These are phyloP conservation scores for Flammula alnicola DNA, from an alignment of 1,284 basidiomycete species.

Conservation along the genomic window DNA sequence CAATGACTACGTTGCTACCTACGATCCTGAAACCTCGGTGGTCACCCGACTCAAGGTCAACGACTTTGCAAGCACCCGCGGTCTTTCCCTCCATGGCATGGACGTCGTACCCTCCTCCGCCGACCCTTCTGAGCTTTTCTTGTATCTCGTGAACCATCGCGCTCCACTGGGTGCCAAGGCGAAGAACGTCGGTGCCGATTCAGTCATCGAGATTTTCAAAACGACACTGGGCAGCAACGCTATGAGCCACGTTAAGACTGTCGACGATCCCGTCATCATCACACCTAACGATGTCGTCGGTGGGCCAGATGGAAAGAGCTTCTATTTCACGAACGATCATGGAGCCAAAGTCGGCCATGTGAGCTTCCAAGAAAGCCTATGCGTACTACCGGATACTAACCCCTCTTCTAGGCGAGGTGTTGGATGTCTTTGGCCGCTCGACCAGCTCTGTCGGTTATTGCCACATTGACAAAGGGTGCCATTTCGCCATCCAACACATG, in stretches of 20 bases:
- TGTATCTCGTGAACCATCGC: constrained; percentile 75
- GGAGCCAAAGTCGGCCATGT: constrained; percentile 57
- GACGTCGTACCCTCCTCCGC: constrained; percentile 63
- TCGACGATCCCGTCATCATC: constrained; percentile 59
- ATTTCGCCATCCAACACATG: constrained; percentile 53
- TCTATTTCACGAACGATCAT: constrained; percentile 74
- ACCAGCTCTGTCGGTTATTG: constrained; percentile 63
- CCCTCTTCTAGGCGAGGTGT: constrained; percentile 35
- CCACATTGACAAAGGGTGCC: constrained; percentile 61
- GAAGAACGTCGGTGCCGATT: constrained; percentile 65
- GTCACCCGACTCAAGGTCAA: constrained; percentile 52
- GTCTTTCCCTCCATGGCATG: constrained; percentile 72
- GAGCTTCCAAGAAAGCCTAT: constrained; percentile 31
- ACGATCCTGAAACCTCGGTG: constrained; percentile 51
- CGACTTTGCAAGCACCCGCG: constrained; percentile 43
- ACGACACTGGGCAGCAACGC: constrained; percentile 49
- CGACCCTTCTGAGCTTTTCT: constrained; percentile 55
- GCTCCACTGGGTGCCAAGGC: constrained; percentile 43
- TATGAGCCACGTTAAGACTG: constrained; percentile 62
- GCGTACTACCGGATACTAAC: no score
- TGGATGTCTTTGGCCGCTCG: constrained; percentile 40
- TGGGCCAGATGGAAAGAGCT: constrained; percentile 59
- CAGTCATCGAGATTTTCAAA: constrained; percentile 74
- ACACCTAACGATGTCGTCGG: constrained; percentile 79
- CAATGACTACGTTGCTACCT: constrained; percentile 67